These are phyloP conservation scores for Acrodontium crateriforme DNA, from an alignment of 2,329 filamentous ascomycete species.

Conservation along the genomic window DNA sequence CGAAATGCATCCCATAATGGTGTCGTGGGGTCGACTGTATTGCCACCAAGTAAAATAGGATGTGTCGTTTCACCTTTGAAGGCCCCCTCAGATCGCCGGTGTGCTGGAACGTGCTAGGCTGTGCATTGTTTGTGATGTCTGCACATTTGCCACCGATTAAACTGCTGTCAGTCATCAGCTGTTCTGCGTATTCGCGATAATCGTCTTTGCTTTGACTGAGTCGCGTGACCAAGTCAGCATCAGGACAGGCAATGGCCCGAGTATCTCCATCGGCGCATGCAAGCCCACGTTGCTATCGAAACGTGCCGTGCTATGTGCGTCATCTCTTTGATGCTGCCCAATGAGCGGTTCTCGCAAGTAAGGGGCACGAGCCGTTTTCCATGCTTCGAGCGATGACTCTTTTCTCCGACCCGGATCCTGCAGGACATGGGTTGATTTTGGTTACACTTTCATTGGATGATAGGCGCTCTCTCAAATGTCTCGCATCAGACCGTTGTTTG, in stretches of 20 bases:
- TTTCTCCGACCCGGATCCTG: constrained; percentile 16
- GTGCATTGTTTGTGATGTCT: constrained; percentile 23
- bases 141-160: constrained; percentile 25
- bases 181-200: constrained; percentile 8
- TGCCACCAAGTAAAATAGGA: constrained; percentile 44
- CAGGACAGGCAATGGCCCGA: constrained; percentile 23
- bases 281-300: not conserved
- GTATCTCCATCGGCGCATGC: constrained; percentile 4
- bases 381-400: constrained; percentile 18
- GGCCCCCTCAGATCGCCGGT: constrained; percentile 10
- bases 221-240: constrained; percentile 22
- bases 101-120: constrained; percentile 9
- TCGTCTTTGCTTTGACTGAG: constrained; percentile 10
- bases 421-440: constrained; percentile 18
- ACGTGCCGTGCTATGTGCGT: constrained; percentile 13
- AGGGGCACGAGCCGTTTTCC: constrained; percentile 29
- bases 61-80: constrained; percentile 31
- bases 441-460: constrained; percentile 19
- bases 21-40: constrained; percentile 46
- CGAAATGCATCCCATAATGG: constrained; percentile 35
- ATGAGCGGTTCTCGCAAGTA: constrained; percentile 9
- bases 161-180: constrained; percentile 18
- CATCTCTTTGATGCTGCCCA: constrained; percentile 15
- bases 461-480: constrained; percentile 23
- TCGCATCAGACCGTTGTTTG: constrained; percentile 22